Conservation (phyloP, 176 grass and related monocot genomes). For the Bothriochloa decipiens region DNA sequence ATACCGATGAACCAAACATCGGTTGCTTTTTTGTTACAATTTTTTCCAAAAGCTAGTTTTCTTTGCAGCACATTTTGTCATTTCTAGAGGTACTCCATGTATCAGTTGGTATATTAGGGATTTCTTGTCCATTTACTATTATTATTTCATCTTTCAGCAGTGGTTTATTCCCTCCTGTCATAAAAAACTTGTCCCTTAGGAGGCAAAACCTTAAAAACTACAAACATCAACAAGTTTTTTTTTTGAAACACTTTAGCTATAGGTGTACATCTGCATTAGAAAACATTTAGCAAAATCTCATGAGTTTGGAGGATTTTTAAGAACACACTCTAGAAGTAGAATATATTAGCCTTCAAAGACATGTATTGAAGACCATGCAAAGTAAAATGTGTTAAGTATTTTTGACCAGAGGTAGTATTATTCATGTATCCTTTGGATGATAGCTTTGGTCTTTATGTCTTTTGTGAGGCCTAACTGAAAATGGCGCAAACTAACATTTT, state of each 20-base stretch:
- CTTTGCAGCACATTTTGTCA: not conserved
- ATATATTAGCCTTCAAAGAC: not conserved
- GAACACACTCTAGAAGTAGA: not conserved
- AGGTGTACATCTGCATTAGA: not conserved
- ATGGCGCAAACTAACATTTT: not conserved
- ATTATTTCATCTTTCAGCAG: not conserved
- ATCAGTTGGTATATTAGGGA: not conserved
- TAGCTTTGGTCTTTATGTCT: constrained; percentile 2
- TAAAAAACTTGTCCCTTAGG: not conserved
- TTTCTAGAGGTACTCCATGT: not conserved
- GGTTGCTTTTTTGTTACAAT: not conserved
- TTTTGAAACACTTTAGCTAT: too few relatives aligned
- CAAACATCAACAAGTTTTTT: too few relatives aligned
- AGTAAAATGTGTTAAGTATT: not conserved
- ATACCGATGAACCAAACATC: not conserved
- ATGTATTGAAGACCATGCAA: not conserved
- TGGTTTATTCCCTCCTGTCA: too few relatives aligned
- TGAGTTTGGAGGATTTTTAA: not conserved
- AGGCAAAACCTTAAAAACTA: not conserved
- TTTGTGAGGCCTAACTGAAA: not conserved
- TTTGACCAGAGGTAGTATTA: not conserved
- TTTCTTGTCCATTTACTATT: not conserved
- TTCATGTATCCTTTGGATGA: not conserved
- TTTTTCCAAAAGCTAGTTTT: not conserved
- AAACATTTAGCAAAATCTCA: not conserved